Evolutionary conservation across 1,284 basidiomycete genomes (phyloP), one percentile per base, ranked within the genome.

Genomic region (Naganishia liquefaciens): DNA sequence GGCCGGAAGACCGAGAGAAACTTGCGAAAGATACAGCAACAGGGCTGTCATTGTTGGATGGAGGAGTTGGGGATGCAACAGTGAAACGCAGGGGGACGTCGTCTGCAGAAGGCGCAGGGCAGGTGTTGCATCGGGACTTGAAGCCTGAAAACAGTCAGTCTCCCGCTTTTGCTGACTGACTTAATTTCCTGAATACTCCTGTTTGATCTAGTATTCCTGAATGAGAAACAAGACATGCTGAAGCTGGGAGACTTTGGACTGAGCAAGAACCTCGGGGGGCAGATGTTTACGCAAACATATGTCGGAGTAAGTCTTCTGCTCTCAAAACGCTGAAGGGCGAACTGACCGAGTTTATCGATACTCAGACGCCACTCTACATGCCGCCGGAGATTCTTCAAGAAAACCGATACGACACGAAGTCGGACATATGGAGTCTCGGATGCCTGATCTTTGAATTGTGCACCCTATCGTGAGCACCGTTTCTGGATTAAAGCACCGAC

Each of bases 201-300:
- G 6, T 63, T 28, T 54, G 19, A 11, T 28, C 1, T 69, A 91
- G 91, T 95, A 0, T 95, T 95, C 72, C 83, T 95, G 43, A 88
- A 91, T 71, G 86, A 87, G 67, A 82, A 82, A 54, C 86, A 88
- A 72, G 69, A 70, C 30, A 70, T 66, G 53, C 62, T 71, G 50
- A 98, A 98, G 77, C 84, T 98, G 0, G 94, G 95, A 33, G 95
- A 99, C 78, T 98, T 98, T 80, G 95, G 95, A 0, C 80, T 99
- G 21, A 92, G 90, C 42, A 97, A 98, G 75, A 91, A 93, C 37
- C 87, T 98, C 70, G 82, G 87, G 0, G 88, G 89, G 68, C 86
- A 90, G 0, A 88, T 85, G 65, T 95, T 98, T 72, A 93, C 95
- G 7, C 91, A 88, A 71, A 99, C 95, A 30, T 99, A 97, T 69